phyloP scores from a whole-genome alignment of 768 basidiomycete species.

The Pisolithus sp. region DNA sequence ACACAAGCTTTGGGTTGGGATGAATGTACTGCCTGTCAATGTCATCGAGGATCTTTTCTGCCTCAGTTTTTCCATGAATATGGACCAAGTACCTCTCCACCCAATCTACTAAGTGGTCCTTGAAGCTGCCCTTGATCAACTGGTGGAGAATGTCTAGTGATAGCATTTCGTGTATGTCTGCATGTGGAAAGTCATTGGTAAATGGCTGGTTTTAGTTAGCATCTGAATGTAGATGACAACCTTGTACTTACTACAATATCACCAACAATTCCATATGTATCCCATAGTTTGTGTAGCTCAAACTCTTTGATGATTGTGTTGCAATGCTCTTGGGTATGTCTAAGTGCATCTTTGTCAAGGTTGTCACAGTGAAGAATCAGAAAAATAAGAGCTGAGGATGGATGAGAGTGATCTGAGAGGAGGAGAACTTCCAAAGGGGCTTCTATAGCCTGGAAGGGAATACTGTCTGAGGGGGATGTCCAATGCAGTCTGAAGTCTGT shows the following conservation, averaged over 20 bases:
- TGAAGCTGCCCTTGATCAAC: no score
- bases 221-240: not conserved
- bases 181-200: not conserved
- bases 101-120: no score
- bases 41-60: no score
- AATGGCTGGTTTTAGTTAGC: not conserved
- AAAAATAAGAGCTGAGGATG: no score
- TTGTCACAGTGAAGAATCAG: not conserved
- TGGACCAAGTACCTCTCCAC: not conserved
- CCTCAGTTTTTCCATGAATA: no score
- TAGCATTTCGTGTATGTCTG: constrained; percentile 32
- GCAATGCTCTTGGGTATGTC: constrained; percentile 14
- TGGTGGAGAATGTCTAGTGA: constrained; percentile 40
- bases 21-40: no score
- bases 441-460: no score
- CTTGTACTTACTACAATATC: not conserved
- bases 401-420: no score
- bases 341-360: not conserved
- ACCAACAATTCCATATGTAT: constrained; percentile 6
- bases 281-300: constrained; percentile 15
- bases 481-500: no score
- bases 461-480: no score
- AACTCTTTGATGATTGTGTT: constrained; percentile 10
- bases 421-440: no score
- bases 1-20: no score